A percentile compares a stretch with the other conserved stretches of the same genome.
These are phyloP conservation scores for Mycena sp. DNA, from an alignment of 1,284 basidiomycete species.

Conservation along the genomic window DNA sequence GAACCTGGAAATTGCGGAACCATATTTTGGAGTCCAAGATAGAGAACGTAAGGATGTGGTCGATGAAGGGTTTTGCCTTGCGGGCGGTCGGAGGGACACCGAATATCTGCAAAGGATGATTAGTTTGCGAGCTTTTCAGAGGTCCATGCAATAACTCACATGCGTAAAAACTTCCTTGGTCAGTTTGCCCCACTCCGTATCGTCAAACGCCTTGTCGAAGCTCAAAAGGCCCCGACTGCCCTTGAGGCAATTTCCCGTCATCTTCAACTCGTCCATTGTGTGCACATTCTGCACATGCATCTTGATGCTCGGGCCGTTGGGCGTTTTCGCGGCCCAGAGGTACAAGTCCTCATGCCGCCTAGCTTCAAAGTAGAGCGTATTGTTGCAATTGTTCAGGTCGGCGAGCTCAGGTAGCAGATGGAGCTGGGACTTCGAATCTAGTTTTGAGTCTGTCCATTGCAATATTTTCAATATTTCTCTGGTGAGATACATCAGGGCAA, in stretches of 20 bases:
- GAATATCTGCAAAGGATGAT: conserved; percentile 76
- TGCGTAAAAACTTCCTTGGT: conserved; percentile 98
- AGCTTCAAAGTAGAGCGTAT: conserved; percentile 97
- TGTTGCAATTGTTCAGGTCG: conserved; percentile 98
- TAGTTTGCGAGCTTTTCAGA: background rate
- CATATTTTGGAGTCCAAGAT: conserved; percentile 97
- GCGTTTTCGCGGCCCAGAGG: conserved; percentile 96
- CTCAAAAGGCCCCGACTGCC: conserved; percentile 92
- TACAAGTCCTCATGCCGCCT: conserved; percentile 96
- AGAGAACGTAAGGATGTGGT: conserved; percentile 97
- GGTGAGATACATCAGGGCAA: background rate
- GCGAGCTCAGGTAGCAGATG: conserved; percentile 96
- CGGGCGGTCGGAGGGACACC: conserved; percentile 92
- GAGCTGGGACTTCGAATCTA: conserved; percentile 97
- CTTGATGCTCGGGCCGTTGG: conserved; percentile 97
- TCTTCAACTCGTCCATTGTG: conserved; percentile 99
- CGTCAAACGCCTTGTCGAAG: conserved; percentile 94
- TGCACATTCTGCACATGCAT: conserved; percentile 99
- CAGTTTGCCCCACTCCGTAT: conserved; percentile 87
- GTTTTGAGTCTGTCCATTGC: conserved; percentile 82
- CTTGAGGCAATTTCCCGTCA: conserved; percentile 99
- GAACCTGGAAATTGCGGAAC: conserved; percentile 98
- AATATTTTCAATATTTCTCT: background rate
- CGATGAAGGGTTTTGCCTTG: conserved; percentile 96
- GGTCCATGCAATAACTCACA: conserved; percentile 59